Percentiles rank a stretch among this genome's conserved stretches.
phyloP scores from a whole-genome alignment of 2,329 filamentous ascomycete species.

The Xylaria hypoxylon region DNA sequence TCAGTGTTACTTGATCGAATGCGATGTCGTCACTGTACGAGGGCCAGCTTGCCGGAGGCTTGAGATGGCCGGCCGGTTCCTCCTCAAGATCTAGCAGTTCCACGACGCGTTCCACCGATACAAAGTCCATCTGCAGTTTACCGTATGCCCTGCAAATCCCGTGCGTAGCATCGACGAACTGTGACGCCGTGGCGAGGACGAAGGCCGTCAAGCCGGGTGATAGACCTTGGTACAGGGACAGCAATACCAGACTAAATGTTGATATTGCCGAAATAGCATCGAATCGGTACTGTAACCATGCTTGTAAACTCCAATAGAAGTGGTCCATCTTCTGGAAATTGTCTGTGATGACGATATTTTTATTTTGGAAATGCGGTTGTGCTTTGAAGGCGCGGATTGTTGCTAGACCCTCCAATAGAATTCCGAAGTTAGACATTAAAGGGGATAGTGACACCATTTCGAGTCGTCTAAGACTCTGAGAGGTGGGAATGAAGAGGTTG shows the following conservation, averaged over 20 bases:
- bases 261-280: conserved; percentile 77
- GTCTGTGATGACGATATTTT: conserved; percentile 84
- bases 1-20: conserved; percentile 82
- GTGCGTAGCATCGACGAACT: conserved; percentile 77
- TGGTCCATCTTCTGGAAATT: conserved; percentile 95
- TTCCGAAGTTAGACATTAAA: conserved; percentile 92
- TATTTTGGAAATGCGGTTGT: conserved; percentile 81
- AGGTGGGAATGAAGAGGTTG: conserved; percentile 80
- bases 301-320: conserved; percentile 91
- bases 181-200: conserved; percentile 77
- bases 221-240: conserved; percentile 80
- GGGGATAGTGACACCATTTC: conserved; percentile 92
- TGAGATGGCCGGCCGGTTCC: conserved; percentile 74
- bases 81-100: conserved; percentile 83
- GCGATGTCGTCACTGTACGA: conserved; percentile 75
- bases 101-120: conserved; percentile 87
- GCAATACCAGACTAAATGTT: conserved; percentile 77
- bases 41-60: conserved; percentile 83
- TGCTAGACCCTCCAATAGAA: conserved; percentile 84
- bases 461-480: conserved; percentile 82
- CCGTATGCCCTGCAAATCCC: conserved; percentile 83
- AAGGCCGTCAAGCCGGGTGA: conserved; percentile 86
- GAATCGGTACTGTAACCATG: conserved; percentile 86
- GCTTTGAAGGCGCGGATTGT: conserved; percentile 88
- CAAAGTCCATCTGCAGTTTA: conserved; percentile 89